These are phyloP conservation scores for Cystobasidium sp. DNA, from an alignment of 1,284 basidiomycete genomes.

Conservation along the genomic window DNA sequence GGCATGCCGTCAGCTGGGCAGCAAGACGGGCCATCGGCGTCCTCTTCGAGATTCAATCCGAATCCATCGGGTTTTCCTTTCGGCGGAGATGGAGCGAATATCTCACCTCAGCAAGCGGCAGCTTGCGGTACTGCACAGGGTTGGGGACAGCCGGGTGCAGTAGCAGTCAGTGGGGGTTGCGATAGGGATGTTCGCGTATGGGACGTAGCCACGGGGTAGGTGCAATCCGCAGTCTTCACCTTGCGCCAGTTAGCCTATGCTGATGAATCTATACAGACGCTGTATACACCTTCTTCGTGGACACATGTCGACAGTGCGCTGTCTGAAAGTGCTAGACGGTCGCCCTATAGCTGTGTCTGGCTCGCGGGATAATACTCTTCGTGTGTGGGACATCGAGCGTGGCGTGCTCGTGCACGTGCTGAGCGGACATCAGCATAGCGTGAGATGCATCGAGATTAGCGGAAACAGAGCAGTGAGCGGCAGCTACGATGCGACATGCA, in stretches of 20 bases:
- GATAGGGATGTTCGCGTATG: slow-evolving; percentile 88
- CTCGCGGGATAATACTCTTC: slow-evolving; percentile 80
- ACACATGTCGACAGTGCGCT: slow-evolving; percentile 89
- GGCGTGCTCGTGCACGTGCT: slow-evolving; percentile 73
- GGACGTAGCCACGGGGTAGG: slow-evolving; percentile 82
- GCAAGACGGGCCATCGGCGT: background rate
- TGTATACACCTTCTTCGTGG: slow-evolving; percentile 81
- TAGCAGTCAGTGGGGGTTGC: slow-evolving; percentile 90
- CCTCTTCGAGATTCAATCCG: background rate
- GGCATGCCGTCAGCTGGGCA: slow-evolving; percentile 19
- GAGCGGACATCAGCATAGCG: slow-evolving; percentile 78
- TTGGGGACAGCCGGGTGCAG: slow-evolving; percentile 68
- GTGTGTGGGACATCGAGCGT: slow-evolving; percentile 90
- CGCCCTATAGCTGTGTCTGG: slow-evolving; percentile 88
- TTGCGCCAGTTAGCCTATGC: background rate
- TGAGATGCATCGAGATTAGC: slow-evolving; percentile 84
- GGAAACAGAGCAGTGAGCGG: slow-evolving; percentile 82
- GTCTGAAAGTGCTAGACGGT: slow-evolving; percentile 83
- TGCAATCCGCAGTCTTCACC: slow-evolving; percentile 41
- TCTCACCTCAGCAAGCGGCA: slow-evolving; percentile 52
- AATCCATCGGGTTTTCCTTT: slow-evolving; percentile 39
- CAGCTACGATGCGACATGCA: slow-evolving; percentile 82
- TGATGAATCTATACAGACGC: slow-evolving; percentile 60
- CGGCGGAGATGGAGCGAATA: slow-evolving; percentile 49
- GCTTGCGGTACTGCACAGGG: slow-evolving; percentile 69